Evolutionary conservation across 139 green algal species (phyloP).

Genomic region (Coccomyxa sp.): DNA sequence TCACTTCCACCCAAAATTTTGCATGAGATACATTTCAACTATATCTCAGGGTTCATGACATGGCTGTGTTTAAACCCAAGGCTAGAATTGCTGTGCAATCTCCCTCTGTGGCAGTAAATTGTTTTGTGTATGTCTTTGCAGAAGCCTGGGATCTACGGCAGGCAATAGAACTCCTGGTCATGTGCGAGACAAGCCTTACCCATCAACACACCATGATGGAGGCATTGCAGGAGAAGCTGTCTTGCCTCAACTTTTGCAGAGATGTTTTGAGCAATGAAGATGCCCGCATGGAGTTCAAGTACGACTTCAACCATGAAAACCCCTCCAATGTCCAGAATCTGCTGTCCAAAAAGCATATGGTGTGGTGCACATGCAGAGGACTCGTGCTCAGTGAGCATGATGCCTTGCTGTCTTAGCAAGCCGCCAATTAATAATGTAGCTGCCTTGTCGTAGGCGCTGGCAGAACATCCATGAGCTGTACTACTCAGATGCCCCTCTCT

Average conservation of each 20-base stretch:
- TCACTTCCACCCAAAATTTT: too few species aligned
- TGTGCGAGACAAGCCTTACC: neutral
- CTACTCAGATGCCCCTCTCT: neutral
- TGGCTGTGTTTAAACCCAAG: too few species aligned
- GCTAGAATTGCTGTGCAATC: too few species aligned
- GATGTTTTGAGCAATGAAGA: neutral
- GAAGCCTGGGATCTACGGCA: neutral
- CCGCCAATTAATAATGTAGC: too few species aligned
- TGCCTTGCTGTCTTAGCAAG: too few species aligned
- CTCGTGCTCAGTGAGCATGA: too few species aligned
- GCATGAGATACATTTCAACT: too few species aligned
- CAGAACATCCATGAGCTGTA: neutral
- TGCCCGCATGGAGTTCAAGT: constrained; percentile 1
- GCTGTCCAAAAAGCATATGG: too few species aligned
- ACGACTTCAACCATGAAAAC: neutral
- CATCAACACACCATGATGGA: neutral
- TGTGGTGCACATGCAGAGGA: too few species aligned
- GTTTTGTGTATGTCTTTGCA: neutral
- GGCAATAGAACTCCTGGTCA: neutral
- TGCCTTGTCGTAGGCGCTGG: neutral
- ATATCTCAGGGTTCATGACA: too few species aligned
- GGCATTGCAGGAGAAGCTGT: too few species aligned
- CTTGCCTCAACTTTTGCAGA: neutral
- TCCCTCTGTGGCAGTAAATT: neutral
- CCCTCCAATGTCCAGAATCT: too few species aligned